A percentile compares a stretch with the other conserved stretches of the same genome.
Conservation (phyloP, 257 asterid genomes). For the Solanum commersonii region DNA sequence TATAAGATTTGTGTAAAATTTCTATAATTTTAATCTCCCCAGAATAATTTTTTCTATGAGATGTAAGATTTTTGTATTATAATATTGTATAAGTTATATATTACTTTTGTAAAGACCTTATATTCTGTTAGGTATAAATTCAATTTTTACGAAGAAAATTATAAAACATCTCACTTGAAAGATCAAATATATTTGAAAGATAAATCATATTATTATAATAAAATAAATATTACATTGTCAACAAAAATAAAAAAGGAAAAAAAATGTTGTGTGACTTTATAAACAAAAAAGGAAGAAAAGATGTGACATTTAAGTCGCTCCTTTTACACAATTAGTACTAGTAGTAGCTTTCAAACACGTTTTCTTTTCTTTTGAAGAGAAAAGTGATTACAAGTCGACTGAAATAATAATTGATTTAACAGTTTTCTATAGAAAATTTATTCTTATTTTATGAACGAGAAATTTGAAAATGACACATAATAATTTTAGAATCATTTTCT, state of each 20-base stretch:
- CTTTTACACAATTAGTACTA: not conserved
- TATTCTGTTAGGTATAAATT: not conserved
- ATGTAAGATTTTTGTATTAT: not conserved
- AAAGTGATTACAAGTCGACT: not conserved
- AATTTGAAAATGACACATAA: not conserved
- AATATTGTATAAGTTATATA: not conserved
- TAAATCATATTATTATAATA: not conserved
- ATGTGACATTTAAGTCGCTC: not conserved
- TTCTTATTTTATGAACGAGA: not conserved
- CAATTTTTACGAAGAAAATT: not conserved
- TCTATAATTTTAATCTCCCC: too few species aligned
- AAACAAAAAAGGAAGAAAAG: not conserved
- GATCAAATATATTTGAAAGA: too few species aligned
- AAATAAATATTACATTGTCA: not conserved
- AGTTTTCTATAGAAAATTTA: not conserved
- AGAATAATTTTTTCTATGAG: too few species aligned
- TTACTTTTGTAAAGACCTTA: not conserved
- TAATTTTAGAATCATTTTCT: too few species aligned
- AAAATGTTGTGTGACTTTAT: not conserved
- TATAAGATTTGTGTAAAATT: too few species aligned
- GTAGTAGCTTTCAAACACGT: not conserved
- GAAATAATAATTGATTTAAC: not conserved
- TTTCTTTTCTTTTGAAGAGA: not conserved
- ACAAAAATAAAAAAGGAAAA: not conserved
- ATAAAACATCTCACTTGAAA: not conserved